Evolutionary conservation across 1,139 yeast genomes (phyloP).

Genomic region (Debaryomyces singareniensis): DNA sequence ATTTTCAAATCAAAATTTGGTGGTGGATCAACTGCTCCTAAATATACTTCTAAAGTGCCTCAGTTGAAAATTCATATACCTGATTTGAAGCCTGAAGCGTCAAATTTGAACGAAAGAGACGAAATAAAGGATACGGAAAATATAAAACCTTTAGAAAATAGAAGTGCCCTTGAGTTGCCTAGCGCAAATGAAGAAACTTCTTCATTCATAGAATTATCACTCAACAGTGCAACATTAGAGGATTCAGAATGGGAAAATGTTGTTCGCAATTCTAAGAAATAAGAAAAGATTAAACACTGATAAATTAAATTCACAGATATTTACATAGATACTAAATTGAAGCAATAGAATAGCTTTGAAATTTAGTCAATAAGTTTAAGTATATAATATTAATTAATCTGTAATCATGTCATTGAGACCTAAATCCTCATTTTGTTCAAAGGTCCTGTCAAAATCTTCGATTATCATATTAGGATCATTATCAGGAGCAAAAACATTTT

Average conservation of each 20-base stretch:
- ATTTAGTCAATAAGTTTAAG: not conserved
- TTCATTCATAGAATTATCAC: conserved; percentile 14
- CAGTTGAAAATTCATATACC: not conserved
- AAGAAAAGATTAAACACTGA: conserved; percentile 4
- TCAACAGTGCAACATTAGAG: conserved; percentile 20
- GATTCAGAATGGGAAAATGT: conserved; percentile 25
- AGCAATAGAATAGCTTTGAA: not conserved
- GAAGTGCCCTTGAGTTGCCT: conserved; percentile 5
- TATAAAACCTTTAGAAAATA: not conserved
- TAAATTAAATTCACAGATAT: conserved; percentile 1
- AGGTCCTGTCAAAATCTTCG: conserved; percentile 85
- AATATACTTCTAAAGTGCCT: conserved; percentile 15
- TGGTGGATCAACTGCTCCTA: conserved; percentile 10
- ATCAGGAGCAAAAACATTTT: conserved; percentile 97
- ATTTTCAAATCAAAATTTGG: conserved; percentile 12
- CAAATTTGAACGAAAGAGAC: conserved; percentile 4
- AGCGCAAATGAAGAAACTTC: conserved; percentile 3
- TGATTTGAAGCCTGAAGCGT: not conserved
- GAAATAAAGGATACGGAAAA: conserved; percentile 3
- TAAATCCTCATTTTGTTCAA: conserved; percentile 82
- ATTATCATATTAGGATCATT: conserved; percentile 91
- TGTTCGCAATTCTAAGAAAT: conserved; percentile 12
- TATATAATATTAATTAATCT: conserved; percentile 14
- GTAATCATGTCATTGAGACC: conserved; percentile 80
- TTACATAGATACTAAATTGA: not conserved